Evolutionary conservation across 192 early-diverging fungal genomes (phyloP).

Genomic region (Linnemannia schmuckeri): DNA sequence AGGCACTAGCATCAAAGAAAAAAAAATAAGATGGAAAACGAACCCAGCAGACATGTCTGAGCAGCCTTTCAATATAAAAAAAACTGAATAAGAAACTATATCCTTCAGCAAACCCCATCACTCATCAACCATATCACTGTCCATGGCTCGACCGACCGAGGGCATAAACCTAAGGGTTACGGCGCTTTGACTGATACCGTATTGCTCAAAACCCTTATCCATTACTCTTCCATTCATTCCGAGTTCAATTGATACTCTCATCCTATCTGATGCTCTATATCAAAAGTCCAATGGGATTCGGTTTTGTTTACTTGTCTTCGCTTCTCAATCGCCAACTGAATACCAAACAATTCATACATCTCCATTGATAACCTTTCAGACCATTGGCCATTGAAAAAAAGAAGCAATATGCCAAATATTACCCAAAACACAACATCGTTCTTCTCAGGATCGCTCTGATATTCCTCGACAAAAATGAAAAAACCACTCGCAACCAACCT

Average conservation of each 20-base stretch:
- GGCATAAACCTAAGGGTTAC: not conserved
- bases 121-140: not conserved
- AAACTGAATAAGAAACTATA: not conserved
- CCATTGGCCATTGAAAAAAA: not conserved
- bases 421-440: not conserved
- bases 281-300: not conserved
- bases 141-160: not conserved
- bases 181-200: not conserved
- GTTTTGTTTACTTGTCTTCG: not conserved
- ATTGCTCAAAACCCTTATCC: too few relatives aligned
- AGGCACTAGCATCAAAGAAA: not conserved
- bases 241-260: not conserved
- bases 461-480: not conserved
- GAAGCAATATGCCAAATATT: not conserved
- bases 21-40: conserved; percentile 2
- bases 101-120: not conserved
- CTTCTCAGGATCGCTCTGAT: not conserved
- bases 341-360: not conserved
- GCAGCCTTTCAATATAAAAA: not conserved
- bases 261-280: not conserved
- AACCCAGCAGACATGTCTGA: not conserved
- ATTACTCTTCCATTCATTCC: too few relatives aligned
- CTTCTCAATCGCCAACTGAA: not conserved
- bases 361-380: not conserved
- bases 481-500: not conserved